Evolutionary conservation across 73 alveolate genomes (phyloP), one percentile per base, ranked within the genome.

Genomic region (Paramecium octaurelia): DNA sequence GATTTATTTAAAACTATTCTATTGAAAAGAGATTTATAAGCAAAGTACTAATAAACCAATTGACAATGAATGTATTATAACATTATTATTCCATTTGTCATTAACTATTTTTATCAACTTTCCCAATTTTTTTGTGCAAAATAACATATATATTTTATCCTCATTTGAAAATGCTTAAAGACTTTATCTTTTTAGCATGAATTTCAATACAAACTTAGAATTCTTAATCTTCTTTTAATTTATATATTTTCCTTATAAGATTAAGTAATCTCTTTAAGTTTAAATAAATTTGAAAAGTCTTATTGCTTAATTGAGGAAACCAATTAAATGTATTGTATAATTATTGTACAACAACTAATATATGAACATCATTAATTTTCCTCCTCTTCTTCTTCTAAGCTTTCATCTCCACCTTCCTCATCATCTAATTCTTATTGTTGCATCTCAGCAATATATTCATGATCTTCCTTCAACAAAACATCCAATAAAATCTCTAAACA

Each of bases 401-500:
- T 21, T 73, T 73, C 87, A 29, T 73, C 87, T 35, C 36, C 87
- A 2, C 59, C 87, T 43, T 80, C 91, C 48, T 80, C 70, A 23
- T 80, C 91, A 80, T 40, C 76, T 35, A 80, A 23, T 48, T 80
- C 91, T 80, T 80, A 44, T 80, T 44, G 48, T 24, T 40, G 8
- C 91, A 80, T 80, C 31, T 80, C 91, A 42, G 46, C 34, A 80
- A 80, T 80, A 48, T 80, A 80, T 2, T 80, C 91, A 40, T 43
- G 70, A 44, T 80, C 91, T 31, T 80, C 73, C 18, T 80, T 80
- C 34, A 42, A 9, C 7, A 80, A 48, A 23, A 80, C 91, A 44
- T 80, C 91, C 4, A 80, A 14, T 44, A 80, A 16, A 5, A 80
- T 80, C 8, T 80, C 91, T 14, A 80, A 46, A 43, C 91, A 31